Base-by-base conservation (phyloP, 768 basidiomycete species). In the Mycena alexandri region DNA sequence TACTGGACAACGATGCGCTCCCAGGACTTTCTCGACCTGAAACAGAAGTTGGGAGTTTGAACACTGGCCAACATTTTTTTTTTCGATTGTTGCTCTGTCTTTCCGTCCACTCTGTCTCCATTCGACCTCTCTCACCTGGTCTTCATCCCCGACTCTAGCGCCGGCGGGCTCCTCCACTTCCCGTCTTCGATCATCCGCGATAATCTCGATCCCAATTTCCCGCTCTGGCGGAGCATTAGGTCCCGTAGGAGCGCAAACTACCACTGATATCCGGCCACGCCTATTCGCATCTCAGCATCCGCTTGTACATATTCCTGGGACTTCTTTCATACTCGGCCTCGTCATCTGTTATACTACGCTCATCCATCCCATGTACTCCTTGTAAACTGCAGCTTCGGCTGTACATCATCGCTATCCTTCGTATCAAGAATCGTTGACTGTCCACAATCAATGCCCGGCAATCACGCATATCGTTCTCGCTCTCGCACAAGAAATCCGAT, bases 1-100 rank as follows among this genome's bases (percentile, higher is more conserved):
- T 73, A 80, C 61, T 91, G 89, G 90, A 71, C 75, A 38, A 82
- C 76, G 17, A 74, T 90, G 72, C 79, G 79, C 59, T 76, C 86
- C 5, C 76, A 79, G n/a, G 85, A 89, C 61, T 87, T 90, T 72
- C 75, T 87, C 56, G 75, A 73, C 38, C 77, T 89, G 78, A 90
- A 90, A 74, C 79, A 75, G 57, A 85, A 79, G 70, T 82, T 89
- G 66, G 86, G 83, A 58, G 87, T 89, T 67, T 89, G 76, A 85
- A 22, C 16, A 5, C 43, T 50, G 46, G 43, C 29, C 58, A 48
- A 34, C 50, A 53, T 44, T 54, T 22, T 21, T 54, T 22, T 21
- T 25, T 16, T 52, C 59, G 46, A 58, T 67, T 61, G 59, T 43
- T 55, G 46, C 36, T 61, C 65, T 67, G 52, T 67, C 36, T 48